A percentile compares a stretch with the other conserved stretches of the same genome.
phyloP scores from a whole-genome alignment of 805 yeast genomes.

The Metschnikowia kunwiensis region DNA sequence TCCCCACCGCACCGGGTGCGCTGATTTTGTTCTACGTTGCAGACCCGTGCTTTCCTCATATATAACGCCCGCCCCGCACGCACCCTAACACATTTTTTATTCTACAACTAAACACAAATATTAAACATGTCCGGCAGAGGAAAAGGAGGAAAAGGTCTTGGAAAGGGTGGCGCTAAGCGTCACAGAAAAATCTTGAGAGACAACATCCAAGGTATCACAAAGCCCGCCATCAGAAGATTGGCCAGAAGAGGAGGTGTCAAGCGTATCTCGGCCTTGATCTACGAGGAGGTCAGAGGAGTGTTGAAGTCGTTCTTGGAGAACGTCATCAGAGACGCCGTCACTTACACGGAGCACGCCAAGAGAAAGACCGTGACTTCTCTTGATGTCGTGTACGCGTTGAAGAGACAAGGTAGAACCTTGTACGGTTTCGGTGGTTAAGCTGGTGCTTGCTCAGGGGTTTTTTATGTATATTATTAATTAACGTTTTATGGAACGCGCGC shows the following conservation, averaged over 20 bases:
- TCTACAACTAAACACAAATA: constrained; percentile 6
- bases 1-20: constrained; percentile 7
- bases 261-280: constrained; percentile 98
- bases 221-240: constrained; percentile 99
- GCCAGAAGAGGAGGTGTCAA: constrained; percentile 99
- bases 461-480: constrained; percentile 11
- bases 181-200: constrained; percentile 99
- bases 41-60: constrained; percentile 4
- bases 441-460: constrained; percentile 13
- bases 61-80: constrained; percentile 18
- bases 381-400: constrained; percentile 98
- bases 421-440: constrained; percentile 98
- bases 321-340: constrained; percentile 98
- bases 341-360: constrained; percentile 99
- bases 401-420: constrained; percentile 99
- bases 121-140: constrained; percentile 95
- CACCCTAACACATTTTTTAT: background rate
- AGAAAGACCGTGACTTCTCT: constrained; percentile 99
- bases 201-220: constrained; percentile 99
- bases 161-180: constrained; percentile 99
- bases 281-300: constrained; percentile 98
- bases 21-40: background rate
- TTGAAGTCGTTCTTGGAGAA: constrained; percentile 93
- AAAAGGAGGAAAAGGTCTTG: constrained; percentile 99
- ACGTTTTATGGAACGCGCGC: constrained; percentile 9